Evolutionary conservation across 108 stramenopile genomes (phyloP).

Genomic region (Mediolabrus comicus): DNA sequence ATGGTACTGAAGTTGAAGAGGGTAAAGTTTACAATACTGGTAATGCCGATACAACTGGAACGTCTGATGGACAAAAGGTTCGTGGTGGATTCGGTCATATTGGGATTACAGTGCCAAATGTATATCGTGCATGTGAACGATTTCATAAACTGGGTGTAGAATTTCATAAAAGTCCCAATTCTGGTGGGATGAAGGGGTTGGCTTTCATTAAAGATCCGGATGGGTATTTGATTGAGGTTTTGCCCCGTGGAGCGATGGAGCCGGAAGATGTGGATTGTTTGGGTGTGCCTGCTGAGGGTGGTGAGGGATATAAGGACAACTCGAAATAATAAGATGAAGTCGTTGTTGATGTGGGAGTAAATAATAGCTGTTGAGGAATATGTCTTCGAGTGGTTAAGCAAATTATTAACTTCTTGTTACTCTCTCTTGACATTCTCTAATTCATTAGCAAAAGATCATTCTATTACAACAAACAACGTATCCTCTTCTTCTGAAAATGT

Average conservation of each 20-base stretch:
- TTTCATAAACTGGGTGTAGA: slow-evolving; percentile 29
- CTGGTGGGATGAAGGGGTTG: slow-evolving; percentile 56
- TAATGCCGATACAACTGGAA: slow-evolving; percentile 56
- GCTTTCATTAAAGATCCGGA: slow-evolving; percentile 57
- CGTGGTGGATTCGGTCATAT: slow-evolving; percentile 52
- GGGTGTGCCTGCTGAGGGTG: slow-evolving; percentile 55
- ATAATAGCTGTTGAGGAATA: neutral
- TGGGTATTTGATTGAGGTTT: slow-evolving; percentile 50
- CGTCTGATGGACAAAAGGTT: slow-evolving; percentile 31
- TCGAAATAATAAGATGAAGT: slow-evolving; percentile 54
- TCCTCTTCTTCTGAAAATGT: neutral
- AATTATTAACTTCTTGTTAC: no score
- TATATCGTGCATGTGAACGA: slow-evolving; percentile 45
- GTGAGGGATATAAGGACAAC: slow-evolving; percentile 70
- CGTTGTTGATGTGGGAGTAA: neutral
- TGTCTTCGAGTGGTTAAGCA: no score
- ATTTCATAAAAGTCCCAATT: slow-evolving; percentile 51
- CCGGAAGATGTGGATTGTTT: slow-evolving; percentile 57
- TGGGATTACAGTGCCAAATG: slow-evolving; percentile 52
- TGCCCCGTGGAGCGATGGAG: slow-evolving; percentile 51
- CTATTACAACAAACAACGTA: neutral
- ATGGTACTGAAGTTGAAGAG: slow-evolving; percentile 43
- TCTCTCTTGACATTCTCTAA: neutral
- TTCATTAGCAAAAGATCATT: no score
- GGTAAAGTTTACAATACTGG: slow-evolving; percentile 52